Base-by-base conservation (phyloP, 2,329 filamentous ascomycete genomes). In the Epichloe hybrida region DNA sequence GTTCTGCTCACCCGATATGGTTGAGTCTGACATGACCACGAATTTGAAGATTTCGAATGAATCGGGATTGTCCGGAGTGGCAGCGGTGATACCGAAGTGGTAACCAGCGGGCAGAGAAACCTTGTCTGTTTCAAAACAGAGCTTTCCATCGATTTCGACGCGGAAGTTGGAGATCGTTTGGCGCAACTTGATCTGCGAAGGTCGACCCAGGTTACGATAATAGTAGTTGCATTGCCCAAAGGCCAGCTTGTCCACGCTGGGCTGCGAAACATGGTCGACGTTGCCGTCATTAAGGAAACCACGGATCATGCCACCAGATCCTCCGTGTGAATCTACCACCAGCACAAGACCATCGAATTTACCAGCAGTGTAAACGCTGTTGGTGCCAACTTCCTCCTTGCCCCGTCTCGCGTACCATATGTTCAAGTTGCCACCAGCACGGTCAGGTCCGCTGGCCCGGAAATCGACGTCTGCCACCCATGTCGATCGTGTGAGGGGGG, bases 1-100 rank as follows among this genome's bases (percentile, higher is more conserved):
- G n/a, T 52, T 51, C 31, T 37, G 50, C 46, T 53, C 56, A 48
- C 51, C 52, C n/a, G 49, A 56, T 53, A 54, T 48, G 36, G 55
- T 61, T 52, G 59, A 70, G 60, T 80, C 77, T 11, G 77, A 82
- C 62, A 83, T 80, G 48, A 93, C 79, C 37, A 86, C 76, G 63
- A 97, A 78, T 65, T 91, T 94, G 74, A 90, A 93, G 57, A 95
- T 68, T 68, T 98, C 93, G 61, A 96, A 95, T 5, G 88, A 95
- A 69, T 98, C 93, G 0, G 93, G 89, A 60, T 82, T 90, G 58
- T 97, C 91, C 34, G 88, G 86, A 3, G 88, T 91, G 15, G 88
- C 86, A 41, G 91, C 93, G 12, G 86, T 88, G 58, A 98, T 72
- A 59, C 93, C 93, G 57, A 95, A 87, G 64, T 79, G 78, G 71